Conservation (phyloP, 768 basidiomycete species). For the Tylopilus plumbeoviolaceoides region DNA sequence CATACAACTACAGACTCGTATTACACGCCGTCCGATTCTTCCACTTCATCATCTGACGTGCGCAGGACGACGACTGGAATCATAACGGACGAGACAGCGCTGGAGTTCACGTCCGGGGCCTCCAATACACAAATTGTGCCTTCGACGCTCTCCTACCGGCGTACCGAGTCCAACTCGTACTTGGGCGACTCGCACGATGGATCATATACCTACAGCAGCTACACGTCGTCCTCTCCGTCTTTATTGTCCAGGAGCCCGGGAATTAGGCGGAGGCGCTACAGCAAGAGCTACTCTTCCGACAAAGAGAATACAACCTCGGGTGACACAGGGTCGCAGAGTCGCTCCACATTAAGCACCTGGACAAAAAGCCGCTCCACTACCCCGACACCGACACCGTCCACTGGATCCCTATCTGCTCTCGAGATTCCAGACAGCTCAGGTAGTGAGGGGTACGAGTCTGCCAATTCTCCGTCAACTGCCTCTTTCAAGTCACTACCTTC, state of each 20-base stretch:
- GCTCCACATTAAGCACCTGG: constrained; percentile 32
- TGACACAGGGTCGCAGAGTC: constrained; percentile 32
- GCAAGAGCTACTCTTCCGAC: constrained; percentile 41
- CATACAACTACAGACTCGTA: constrained; percentile 29
- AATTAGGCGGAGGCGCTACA: constrained; percentile 50
- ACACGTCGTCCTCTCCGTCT: constrained; percentile 45
- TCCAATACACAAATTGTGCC: constrained; percentile 44
- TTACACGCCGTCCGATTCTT: constrained; percentile 33
- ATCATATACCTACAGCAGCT: constrained; percentile 31
- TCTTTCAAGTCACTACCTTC: constrained; percentile 58
- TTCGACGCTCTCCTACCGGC: constrained; percentile 49
- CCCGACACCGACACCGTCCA: constrained; percentile 31
- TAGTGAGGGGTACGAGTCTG: constrained; percentile 49
- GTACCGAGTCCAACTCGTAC: constrained; percentile 52
- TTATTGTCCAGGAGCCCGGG: constrained; percentile 55
- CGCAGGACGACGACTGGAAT: constrained; percentile 30
- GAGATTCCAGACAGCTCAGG: constrained; percentile 35
- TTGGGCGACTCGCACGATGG: constrained; percentile 52
- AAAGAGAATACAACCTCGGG: constrained; percentile 49
- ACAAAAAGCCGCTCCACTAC: constrained; percentile 32
- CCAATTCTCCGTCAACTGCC: constrained; percentile 40
- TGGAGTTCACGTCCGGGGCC: constrained; percentile 35
- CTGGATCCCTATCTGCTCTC: constrained; percentile 23
- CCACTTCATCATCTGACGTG: constrained; percentile 27
- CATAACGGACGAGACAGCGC: constrained; percentile 36